Evolutionary conservation across 352 stramenopile species (phyloP), one percentile per base, ranked within the genome.

Genomic region (Bremia lactucae): DNA sequence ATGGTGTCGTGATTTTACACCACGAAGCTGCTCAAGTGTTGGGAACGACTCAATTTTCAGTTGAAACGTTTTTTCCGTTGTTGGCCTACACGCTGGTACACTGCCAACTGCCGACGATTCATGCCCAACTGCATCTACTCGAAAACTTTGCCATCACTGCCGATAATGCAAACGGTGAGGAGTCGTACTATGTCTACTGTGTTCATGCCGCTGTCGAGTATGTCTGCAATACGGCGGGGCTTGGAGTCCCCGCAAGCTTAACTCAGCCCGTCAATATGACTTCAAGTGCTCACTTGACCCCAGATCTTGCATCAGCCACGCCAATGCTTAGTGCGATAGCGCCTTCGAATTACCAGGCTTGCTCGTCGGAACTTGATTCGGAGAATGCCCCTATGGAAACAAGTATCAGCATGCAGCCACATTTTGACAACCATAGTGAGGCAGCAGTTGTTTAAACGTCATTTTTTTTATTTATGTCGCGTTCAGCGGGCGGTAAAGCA

Each of bases 101-200:
- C 46, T 82, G 71, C 41, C 62, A 63, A 23, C 42, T 89, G 10
- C 74, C 76, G 10, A 74, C 61, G 13, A 72, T 92, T 31, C 79
- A 92, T 31, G 74, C 79, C 10, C 76, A 89, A 26, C 58, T 92
- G 34, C 74, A 92, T 62, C 41, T 89, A 45, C 55, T 92, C 19
- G 79, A 92, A 51, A 83, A 84, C 35, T 92, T 70, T 14, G 79
- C 79, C n/a, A 87, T 92, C 56, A 84, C 65, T 20, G 65, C 58
- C 24, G 59, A 72, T 13, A 92, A 88, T 34, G 69, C 66, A 19
- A 92, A 89, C 21, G 79, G 79, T 6, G 79, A 92, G 49, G 79
- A 89, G 41, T 87, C 79, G n/a, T 92, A 92, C 48, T 92, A 92
- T 46, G 79, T 92, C 11, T 92, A 92, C 38, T 92, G 79, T 46